phyloP scores from a whole-genome alignment of 768 basidiomycete genomes.

The Tylopilus plumbeoviolaceoides region DNA sequence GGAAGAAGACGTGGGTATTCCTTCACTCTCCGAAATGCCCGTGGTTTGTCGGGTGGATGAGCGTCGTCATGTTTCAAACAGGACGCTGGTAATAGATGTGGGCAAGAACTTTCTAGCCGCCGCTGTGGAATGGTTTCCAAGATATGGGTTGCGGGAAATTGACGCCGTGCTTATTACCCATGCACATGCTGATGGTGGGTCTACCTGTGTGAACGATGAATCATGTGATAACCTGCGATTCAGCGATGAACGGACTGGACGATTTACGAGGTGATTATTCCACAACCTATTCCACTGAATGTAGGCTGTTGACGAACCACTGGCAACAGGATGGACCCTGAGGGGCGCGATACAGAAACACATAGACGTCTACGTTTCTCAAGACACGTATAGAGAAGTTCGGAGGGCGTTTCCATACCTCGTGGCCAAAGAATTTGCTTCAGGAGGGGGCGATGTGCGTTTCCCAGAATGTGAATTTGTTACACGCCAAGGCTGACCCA shows the following conservation, averaged over 20 bases:
- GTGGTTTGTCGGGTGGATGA: slow-evolving; percentile 4
- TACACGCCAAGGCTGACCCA: background rate
- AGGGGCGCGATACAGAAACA: slow-evolving; percentile 57
- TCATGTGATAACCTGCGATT: slow-evolving; percentile 4
- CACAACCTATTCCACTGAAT: background rate
- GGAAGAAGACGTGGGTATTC: slow-evolving; percentile 44
- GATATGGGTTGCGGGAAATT: slow-evolving; percentile 66
- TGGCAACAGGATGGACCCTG: slow-evolving; percentile 76
- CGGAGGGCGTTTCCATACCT: slow-evolving; percentile 78
- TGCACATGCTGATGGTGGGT: slow-evolving; percentile 74
- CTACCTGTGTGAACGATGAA: background rate
- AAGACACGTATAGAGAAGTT: slow-evolving; percentile 61
- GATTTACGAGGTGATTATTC: slow-evolving; percentile 67
- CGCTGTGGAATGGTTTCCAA: slow-evolving; percentile 58
- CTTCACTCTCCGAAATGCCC: background rate
- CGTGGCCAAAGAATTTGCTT: slow-evolving; percentile 67
- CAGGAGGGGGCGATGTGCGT: slow-evolving; percentile 75
- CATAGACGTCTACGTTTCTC: slow-evolving; percentile 72
- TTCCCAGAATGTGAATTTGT: background rate
- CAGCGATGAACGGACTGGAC: slow-evolving; percentile 87
- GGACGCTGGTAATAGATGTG: slow-evolving; percentile 78
- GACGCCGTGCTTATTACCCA: slow-evolving; percentile 82
- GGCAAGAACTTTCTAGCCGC: slow-evolving; percentile 77
- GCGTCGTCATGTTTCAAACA: slow-evolving; percentile 23
- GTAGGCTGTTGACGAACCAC: background rate